Evolutionary conservation across 2,329 filamentous ascomycete genomes (phyloP), one percentile per base, ranked within the genome.

Genomic region (Thermomyces lanuginosus): DNA sequence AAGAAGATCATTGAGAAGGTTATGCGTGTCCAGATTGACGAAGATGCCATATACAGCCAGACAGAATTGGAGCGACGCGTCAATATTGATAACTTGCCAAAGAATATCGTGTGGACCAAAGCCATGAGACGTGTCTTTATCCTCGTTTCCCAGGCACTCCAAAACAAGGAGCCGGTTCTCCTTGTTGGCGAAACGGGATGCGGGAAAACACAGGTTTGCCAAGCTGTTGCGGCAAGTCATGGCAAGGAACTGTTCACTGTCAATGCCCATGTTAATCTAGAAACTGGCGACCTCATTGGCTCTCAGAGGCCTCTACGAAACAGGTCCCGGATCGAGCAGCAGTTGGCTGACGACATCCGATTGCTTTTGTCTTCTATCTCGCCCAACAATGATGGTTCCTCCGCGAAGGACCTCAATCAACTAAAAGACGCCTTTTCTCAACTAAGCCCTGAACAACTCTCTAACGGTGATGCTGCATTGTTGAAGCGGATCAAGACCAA

Each of bases 211-310:
- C 93, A 86, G 2, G 79, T 98, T 5, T 91, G 82, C 39, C 89
- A 99, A 49, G 67, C 92, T 46, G 66, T 95, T 28, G 83, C 89
- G 3, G 77, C 92, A 43, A 76, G 80, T 3, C 66, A 81, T 35
- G 61, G 64, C 9, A 82, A 76, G 42, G 62, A 79, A 36, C 60
- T 99, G 20, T 74, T 84, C 39, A 89, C 86, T 40, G 76, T 98
- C 44, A 99, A 98, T 46, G 89, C 91, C 2, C 91, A 99, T 52
- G 86, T 95, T 40, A 99, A 98, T 38, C 84, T 89, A 0, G 91
- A 99, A 50, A 95, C 91, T 0, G 86, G 89, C 9, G 89, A 99
- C 51, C 63, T 99, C 7, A 95, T 99, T 38, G 89, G 89, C 37
- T 89, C 89, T 3, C 89, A 98, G 50, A 64, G 89, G 33, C 89